Conservation (phyloP, 2,329 filamentous ascomycete genomes). For the Diaporthe citriasiana region DNA sequence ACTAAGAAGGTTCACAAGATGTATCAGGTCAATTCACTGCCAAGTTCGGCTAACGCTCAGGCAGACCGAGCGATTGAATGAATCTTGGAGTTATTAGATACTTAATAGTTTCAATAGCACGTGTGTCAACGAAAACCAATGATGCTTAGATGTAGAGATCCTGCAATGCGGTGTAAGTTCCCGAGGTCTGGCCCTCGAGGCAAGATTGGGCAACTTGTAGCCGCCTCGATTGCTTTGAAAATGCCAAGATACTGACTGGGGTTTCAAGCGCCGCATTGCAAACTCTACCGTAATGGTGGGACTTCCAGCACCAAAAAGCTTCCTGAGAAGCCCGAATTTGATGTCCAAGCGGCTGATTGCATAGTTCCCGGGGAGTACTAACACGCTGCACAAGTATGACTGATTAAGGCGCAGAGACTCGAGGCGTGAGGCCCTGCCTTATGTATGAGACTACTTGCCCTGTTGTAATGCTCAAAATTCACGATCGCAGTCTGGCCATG, state of each 20-base stretch:
- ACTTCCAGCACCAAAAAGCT: not conserved
- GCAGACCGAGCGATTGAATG: not conserved
- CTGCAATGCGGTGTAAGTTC: too few relatives aligned
- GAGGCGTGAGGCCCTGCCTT: too few relatives aligned
- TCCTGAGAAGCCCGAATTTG: not conserved
- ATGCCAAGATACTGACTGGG: not conserved
- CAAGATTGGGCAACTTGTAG: not conserved
- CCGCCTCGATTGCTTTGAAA: not conserved
- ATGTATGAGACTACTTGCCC: too few relatives aligned
- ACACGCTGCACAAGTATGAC: not conserved
- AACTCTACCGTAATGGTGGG: not conserved
- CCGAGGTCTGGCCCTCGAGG: too few relatives aligned
- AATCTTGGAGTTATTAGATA: too few relatives aligned
- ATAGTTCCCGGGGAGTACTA: not conserved
- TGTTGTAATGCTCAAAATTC: not conserved
- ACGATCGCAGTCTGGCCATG: too few relatives aligned
- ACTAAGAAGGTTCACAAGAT: conserved; percentile 8
- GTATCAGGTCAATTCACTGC: not conserved
- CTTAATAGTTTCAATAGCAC: too few relatives aligned
- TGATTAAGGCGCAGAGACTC: not conserved
- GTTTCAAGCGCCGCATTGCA: not conserved
- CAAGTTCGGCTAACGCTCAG: not conserved
- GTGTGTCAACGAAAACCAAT: not conserved
- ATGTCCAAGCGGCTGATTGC: not conserved
- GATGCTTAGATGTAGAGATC: too few relatives aligned